Conservation (phyloP, 768 basidiomycete genomes). For the Hortiboletus flavorubellus region DNA sequence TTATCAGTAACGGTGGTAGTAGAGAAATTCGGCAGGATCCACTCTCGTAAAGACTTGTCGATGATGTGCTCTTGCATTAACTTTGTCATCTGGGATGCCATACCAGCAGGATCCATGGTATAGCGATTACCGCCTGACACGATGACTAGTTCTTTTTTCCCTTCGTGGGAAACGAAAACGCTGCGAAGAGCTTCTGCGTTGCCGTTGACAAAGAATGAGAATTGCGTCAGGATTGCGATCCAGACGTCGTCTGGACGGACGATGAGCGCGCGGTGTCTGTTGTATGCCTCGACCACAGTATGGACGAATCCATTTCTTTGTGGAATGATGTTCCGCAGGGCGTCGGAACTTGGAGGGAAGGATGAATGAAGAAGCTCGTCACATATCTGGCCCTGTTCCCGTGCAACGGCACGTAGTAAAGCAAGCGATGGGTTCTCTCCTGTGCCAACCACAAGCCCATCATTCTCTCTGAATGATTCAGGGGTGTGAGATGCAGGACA, state of each 20-base stretch:
- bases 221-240: constrained; percentile 28
- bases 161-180: constrained; percentile 19
- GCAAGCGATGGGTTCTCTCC: not conserved
- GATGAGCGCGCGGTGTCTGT: constrained; percentile 30
- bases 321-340: constrained; percentile 13
- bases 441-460: not conserved
- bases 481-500: not conserved
- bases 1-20: constrained; percentile 37
- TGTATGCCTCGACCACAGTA: constrained; percentile 27
- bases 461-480: not conserved
- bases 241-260: constrained; percentile 48
- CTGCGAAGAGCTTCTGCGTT: constrained; percentile 28
- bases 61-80: constrained; percentile 6
- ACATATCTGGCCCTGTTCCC: not conserved
- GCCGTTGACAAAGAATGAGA: constrained; percentile 35
- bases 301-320: constrained; percentile 27
- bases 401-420: not conserved
- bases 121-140: not conserved
- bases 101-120: constrained; percentile 27
- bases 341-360: not conserved
- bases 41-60: constrained; percentile 19
- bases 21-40: constrained; percentile 23
- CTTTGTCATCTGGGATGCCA: constrained; percentile 10
- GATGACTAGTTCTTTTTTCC: constrained; percentile 22
- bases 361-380: not conserved